Base-by-base conservation (phyloP, 192 early-diverging fungal species). In the Coemansia aciculifera region DNA sequence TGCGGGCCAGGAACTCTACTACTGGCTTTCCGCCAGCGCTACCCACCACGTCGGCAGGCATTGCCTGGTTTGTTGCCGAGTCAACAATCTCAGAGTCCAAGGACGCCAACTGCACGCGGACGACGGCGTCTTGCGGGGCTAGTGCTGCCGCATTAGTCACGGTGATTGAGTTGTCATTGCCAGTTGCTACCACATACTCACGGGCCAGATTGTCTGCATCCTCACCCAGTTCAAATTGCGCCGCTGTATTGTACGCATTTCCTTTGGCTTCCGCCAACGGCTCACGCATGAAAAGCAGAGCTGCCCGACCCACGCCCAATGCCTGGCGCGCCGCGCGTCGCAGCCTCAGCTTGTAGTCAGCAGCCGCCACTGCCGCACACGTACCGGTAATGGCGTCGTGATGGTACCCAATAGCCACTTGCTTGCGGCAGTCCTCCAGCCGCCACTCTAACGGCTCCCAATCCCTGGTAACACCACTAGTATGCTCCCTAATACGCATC, bases 351-450 rank as follows among this genome's bases (percentile, higher is more conserved):
- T 42, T 71, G 38, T 82, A 82, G 63, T 82, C 79, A 1, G 43
- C 59, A 24, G 59, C 56, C 8, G 75, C 70, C 3, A 17, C 17
- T 3, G 62, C 57, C 24, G 79, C 29, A 57, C 79, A 82, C 3
- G 79, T 82, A 11, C 79, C 79, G 0, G 79, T 82, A 49, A 82
- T 67, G 4, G 79, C 70, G 11, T 82, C 79, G 66, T 82, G 79
- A 68, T 82, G 79, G 72, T 82, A 77, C 3, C 79, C 74, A 15
- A 82, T 77, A 19, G 79, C 71, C 38, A 82, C 74, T 66, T 82
- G 79, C 63, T 82, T 77, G 65, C 79, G 71, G 17, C 63, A 38
- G 29, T 44, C 67, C 74, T 82, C 79, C 43, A 82, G 29, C 17
- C 44, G 65, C 17, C 19, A 27, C 43, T 80, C 78, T 27, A 75